Conservation (phyloP, 169 alveolate genomes). For the Plasmodium chabaudi region DNA sequence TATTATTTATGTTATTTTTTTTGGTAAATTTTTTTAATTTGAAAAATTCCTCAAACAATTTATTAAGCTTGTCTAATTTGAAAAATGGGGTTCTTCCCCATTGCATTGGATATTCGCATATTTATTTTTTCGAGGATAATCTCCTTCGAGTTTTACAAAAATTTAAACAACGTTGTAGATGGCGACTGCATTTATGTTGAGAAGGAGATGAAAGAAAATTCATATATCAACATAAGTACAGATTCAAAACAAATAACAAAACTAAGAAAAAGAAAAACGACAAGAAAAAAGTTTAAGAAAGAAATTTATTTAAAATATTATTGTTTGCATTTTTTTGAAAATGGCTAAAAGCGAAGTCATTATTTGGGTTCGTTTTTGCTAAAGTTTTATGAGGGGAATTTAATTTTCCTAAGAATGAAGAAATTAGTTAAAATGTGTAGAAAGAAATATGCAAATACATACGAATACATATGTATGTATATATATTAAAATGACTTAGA, state of each 20-base stretch:
- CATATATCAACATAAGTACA: neutral
- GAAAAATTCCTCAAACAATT: no score
- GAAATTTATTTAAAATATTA: conserved; percentile 38
- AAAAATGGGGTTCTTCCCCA: no score
- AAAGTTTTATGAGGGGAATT: conserved; percentile 8
- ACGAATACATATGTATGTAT: conserved; percentile 7
- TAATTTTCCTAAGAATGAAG: conserved; percentile 4
- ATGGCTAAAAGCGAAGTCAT: conserved; percentile 52
- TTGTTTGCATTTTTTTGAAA: conserved; percentile 70
- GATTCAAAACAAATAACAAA: neutral
- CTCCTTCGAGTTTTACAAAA: no score
- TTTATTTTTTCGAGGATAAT: no score
- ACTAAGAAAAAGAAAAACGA: conserved; percentile 6
- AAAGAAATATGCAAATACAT: neutral
- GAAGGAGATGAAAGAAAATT: neutral
- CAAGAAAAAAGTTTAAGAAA: conserved; percentile 15
- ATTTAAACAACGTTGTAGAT: no score
- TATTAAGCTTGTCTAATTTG: no score
- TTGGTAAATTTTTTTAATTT: no score
- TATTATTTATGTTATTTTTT: no score
- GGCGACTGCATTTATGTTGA: no score
- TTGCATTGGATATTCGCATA: no score
- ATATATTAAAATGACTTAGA: neutral
- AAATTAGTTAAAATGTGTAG: neutral
- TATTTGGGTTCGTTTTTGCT: conserved; percentile 5